Base-by-base conservation (phyloP, 1,139 yeast genomes). In the Pichia sp. region DNA sequence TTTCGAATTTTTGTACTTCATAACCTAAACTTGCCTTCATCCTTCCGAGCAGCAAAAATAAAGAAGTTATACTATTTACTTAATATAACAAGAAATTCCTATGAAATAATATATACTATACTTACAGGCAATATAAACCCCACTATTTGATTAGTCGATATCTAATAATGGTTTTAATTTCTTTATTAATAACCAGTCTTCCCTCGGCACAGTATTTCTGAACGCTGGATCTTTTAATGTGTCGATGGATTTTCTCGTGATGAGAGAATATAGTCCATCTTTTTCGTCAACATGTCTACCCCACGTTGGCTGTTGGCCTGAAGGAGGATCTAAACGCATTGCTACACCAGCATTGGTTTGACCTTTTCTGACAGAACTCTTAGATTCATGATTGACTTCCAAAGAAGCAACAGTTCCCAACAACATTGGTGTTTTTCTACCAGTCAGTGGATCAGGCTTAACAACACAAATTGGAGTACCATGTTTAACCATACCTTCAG, bases 311-410 rank as follows among this genome's bases (percentile, higher is more conserved):
- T 90, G 96, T 61, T 89, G 93, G 54, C 90, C 79, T 31, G 95
- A 84, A 57, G 96, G 96, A 64, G 90, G 85, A 57, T 93, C 99
- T 69, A 93, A 79, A 79, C 99, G 86, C 87, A 93, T 88, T 59
- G 99, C 99, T 60, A 93, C 98, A 81, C 99, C 99, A 36, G 96
- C 97, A 62, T 89, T 82, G 19, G 98, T 88, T 73, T 89, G 96
- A 45, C 97, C 97, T 80, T 89, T 93, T 76, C 90, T 88, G 50
- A 92, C 96, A 42, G 76, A 71, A 54, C 83, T 89, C 41, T 78
- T 78, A 41, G 96, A 75, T 73, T 88, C 89, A 76, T 95, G 99
- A 74, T 92, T 93, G 53, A 93, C 97, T 76, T 93, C 98, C 72
- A 93, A 77, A 11, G 97, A 89, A 41, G 77, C 83, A 53, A 90